Percentiles rank a stretch among this genome's conserved stretches.
Conservation (phyloP, 148 eudicot genomes). For the Heliamphora exappendiculata region DNA sequence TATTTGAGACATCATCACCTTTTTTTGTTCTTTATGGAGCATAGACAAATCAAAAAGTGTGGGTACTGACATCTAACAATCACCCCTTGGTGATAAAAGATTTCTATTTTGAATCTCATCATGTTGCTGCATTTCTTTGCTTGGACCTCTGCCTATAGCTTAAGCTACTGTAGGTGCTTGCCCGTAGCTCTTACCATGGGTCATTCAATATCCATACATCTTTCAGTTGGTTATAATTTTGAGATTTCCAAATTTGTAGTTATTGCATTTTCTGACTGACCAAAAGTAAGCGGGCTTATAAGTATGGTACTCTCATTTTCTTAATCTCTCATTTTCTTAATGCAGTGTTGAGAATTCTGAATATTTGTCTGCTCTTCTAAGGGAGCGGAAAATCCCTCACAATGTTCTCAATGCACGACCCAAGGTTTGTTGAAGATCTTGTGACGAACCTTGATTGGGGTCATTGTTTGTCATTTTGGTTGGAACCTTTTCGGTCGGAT, state of each 20-base stretch:
- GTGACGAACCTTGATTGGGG: neutral
- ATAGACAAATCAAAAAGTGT: too few species aligned
- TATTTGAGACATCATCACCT: too few species aligned
- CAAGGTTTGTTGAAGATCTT: conserved; percentile 47
- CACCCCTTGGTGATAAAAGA: neutral
- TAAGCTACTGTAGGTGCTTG: neutral
- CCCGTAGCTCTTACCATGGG: neutral
- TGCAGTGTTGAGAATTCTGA: conserved; percentile 98
- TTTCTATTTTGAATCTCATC: neutral
- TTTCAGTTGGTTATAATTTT: neutral
- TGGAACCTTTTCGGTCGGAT: neutral
- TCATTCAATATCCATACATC: neutral
- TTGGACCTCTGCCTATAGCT: neutral
- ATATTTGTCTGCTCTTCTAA: conserved; percentile 65
- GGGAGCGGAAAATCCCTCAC: conserved; percentile 65
- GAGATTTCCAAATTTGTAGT: neutral
- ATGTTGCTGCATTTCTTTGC: neutral
- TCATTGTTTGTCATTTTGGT: neutral
- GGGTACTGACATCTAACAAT: too few species aligned
- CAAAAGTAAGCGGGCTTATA: neutral
- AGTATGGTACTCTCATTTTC: conserved; percentile 15
- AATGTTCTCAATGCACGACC: conserved; percentile 99
- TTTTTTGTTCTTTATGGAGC: too few species aligned
- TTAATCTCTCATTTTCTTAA: conserved; percentile 22
- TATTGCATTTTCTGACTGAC: neutral